Percentiles rank a stretch among this genome's conserved stretches.
Evolutionary conservation across 352 stramenopile genomes (phyloP).

Genomic region (Pythium phragmiticola): DNA sequence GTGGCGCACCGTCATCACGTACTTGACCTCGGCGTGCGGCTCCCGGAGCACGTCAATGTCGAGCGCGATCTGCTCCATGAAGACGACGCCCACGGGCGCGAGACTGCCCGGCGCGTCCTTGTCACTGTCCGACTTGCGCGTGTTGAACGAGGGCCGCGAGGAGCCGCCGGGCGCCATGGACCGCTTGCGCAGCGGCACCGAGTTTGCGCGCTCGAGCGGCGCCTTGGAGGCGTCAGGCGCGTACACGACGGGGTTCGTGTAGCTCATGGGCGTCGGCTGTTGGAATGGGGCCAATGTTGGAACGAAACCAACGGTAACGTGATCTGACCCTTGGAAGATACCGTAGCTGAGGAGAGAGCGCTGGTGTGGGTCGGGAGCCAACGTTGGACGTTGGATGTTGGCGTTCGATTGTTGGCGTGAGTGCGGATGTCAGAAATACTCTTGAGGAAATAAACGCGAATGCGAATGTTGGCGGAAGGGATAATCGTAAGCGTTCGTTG

Average conservation of each 20-base stretch:
- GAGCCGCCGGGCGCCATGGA: slow-evolving; percentile 7
- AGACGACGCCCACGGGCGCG: slow-evolving; percentile 42
- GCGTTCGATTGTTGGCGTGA: too few relatives aligned
- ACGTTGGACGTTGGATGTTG: too few relatives aligned
- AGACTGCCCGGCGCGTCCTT: slow-evolving; percentile 27
- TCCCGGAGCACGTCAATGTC: slow-evolving; percentile 50
- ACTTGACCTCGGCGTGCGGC: slow-evolving; percentile 47
- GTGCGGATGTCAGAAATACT: too few relatives aligned
- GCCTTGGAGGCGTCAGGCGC: slow-evolving; percentile 6
- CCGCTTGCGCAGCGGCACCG: slow-evolving; percentile 22
- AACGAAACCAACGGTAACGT: too few relatives aligned
- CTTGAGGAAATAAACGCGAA: too few relatives aligned
- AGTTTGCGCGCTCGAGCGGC: slow-evolving; percentile 13
- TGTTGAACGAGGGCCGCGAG: slow-evolving; percentile 19
- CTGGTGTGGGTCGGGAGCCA: too few relatives aligned
- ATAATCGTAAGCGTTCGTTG: too few relatives aligned
- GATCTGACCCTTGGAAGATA: too few relatives aligned
- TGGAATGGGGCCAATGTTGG: background rate
- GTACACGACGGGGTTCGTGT: slow-evolving; percentile 17
- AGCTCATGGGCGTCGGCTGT: slow-evolving; percentile 19
- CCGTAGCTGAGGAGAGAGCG: too few relatives aligned
- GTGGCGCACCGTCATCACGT: slow-evolving; percentile 55
- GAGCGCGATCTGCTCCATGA: slow-evolving; percentile 51
- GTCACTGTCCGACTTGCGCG: slow-evolving; percentile 30
- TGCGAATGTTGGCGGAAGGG: too few relatives aligned